A percentile compares a stretch with the other conserved stretches of the same genome.
Conservation (phyloP, 2,329 filamentous ascomycete species). For the Cordyceps javanica region DNA sequence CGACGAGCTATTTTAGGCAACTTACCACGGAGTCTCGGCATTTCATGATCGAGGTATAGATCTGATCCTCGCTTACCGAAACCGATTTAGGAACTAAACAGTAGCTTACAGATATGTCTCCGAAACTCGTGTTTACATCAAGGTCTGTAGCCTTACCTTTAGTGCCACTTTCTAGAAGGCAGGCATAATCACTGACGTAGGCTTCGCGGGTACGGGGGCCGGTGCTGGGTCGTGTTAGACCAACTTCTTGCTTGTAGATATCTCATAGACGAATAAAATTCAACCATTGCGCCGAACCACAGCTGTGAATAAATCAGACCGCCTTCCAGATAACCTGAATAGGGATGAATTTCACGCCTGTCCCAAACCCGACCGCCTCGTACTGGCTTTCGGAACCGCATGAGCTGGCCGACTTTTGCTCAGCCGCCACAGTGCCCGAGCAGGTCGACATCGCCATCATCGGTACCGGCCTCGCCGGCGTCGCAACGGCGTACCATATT, state of each 20-base stretch:
- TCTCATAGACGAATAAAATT: too few species aligned
- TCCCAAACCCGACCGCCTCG: slow-evolving; percentile 22
- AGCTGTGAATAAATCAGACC: neutral
- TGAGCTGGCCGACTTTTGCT: slow-evolving; percentile 34
- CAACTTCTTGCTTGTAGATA: too few species aligned
- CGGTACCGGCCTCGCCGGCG: slow-evolving; percentile 41
- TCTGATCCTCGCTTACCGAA: too few species aligned
- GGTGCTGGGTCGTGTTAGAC: neutral
- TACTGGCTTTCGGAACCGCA: slow-evolving; percentile 39
- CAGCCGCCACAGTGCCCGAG: slow-evolving; percentile 29
- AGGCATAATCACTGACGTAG: neutral
- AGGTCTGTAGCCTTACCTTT: neutral
- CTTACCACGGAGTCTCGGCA: too few species aligned
- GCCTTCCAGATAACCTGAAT: too few species aligned
- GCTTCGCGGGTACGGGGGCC: neutral
- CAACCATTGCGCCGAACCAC: neutral
- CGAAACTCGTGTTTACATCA: too few species aligned
- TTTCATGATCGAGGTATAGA: too few species aligned
- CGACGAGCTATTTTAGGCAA: too few species aligned
- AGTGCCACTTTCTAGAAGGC: neutral
- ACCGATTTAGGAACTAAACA: too few species aligned
- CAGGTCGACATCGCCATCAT: slow-evolving; percentile 40
- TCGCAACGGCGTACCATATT: slow-evolving; percentile 37
- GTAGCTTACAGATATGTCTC: too few species aligned
- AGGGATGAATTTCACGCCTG: slow-evolving; percentile 15